Conservation (phyloP, 805 yeast genomes). For the Yarrowia sp. region DNA sequence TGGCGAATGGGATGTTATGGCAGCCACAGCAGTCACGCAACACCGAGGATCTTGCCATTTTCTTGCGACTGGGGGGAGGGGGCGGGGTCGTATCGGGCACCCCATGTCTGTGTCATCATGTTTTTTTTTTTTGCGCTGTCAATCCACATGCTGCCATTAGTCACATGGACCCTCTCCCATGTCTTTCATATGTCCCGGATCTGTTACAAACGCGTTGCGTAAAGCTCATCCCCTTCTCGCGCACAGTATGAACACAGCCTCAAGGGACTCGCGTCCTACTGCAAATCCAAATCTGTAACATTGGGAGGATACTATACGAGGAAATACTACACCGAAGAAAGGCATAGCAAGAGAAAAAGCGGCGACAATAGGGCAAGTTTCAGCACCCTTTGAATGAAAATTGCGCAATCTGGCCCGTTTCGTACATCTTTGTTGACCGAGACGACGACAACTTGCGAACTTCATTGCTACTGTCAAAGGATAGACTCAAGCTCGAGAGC, state of each 20-base stretch:
- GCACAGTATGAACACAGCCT: slow-evolving; percentile 16
- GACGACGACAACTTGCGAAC: neutral
- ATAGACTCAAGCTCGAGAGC: neutral
- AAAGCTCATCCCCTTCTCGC: slow-evolving; percentile 1
- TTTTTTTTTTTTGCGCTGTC: neutral
- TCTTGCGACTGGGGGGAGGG: no score
- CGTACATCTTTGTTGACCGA: neutral
- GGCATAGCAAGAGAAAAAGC: neutral
- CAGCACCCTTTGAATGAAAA: neutral
- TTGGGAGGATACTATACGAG: neutral
- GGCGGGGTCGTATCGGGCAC: no score
- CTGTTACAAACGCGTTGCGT: slow-evolving; percentile 20
- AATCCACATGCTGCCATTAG: neutral
- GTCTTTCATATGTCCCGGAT: neutral
- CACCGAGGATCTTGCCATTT: neutral
- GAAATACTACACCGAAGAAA: neutral
- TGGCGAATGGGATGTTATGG: neutral
- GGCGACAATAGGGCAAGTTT: neutral
- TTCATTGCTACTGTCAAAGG: neutral
- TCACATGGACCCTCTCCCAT: neutral
- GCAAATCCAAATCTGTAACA: slow-evolving; percentile 1
- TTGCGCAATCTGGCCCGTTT: neutral
- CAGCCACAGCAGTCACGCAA: neutral
- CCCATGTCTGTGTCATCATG: no score
- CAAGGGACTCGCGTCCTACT: neutral